phyloP scores from a whole-genome alignment of 2,329 filamentous ascomycete species.

The Claviceps humidiphila region DNA sequence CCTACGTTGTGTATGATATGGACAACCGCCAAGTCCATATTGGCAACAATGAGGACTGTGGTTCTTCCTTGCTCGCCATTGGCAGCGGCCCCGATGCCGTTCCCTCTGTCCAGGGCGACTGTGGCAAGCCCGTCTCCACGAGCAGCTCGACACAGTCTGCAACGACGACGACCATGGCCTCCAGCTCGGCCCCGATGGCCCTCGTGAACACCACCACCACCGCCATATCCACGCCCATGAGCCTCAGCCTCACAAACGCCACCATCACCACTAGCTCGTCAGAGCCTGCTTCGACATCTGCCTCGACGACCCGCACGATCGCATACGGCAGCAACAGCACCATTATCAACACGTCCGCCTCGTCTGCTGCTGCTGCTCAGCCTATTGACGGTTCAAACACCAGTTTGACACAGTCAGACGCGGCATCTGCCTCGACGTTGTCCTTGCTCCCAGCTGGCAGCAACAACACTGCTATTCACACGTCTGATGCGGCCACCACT shows the following conservation, averaged over 20 bases:
- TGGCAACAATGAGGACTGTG: constrained; percentile 25
- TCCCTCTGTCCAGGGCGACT: constrained; percentile 18
- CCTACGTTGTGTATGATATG: constrained; percentile 30
- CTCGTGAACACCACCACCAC: too few relatives aligned
- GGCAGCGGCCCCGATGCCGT: constrained; percentile 26
- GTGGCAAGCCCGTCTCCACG: constrained; percentile 11
- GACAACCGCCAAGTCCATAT: constrained; percentile 26
- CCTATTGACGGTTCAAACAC: background rate
- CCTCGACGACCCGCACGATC: background rate
- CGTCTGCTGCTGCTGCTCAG: background rate
- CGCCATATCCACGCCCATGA: too few relatives aligned
- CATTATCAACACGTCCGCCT: background rate
- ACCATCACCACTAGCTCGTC: background rate
- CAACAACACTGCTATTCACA: background rate
- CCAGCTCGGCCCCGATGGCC: background rate
- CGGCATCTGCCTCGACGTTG: background rate
- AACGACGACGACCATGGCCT: background rate
- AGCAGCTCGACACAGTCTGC: constrained; percentile 2
- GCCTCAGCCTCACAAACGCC: background rate
- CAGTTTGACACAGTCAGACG: too few relatives aligned
- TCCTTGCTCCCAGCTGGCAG: background rate
- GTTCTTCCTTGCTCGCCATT: constrained; percentile 23
- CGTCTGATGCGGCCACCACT: background rate
- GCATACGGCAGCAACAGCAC: background rate
- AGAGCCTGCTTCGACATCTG: background rate